These are phyloP conservation scores for Pinus tabuliformis DNA, from an alignment of 75 land plant species.

Conservation along the genomic window DNA sequence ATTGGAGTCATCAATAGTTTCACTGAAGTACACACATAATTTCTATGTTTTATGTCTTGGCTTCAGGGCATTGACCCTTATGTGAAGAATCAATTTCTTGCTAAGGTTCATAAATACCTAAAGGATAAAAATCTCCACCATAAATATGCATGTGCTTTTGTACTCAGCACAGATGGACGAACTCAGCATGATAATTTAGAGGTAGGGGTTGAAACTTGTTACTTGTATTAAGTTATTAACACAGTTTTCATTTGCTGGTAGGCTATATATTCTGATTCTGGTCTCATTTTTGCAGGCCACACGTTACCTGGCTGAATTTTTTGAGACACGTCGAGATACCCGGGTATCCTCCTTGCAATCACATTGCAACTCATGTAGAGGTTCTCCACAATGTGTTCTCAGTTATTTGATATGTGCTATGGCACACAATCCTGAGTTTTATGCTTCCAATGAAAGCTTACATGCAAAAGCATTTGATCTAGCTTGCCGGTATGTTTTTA, in stretches of 20 bases:
- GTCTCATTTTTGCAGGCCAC: conserved; percentile 41
- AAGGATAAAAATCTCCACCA: conserved; percentile 67
- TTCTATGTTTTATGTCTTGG: background rate
- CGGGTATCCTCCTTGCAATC: conserved; percentile 10
- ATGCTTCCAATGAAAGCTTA: conserved; percentile 45
- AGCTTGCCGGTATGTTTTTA: conserved; percentile 48
- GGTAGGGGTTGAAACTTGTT: conserved; percentile 25
- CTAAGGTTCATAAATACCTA: conserved; percentile 72
- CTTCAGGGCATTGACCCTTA: conserved; percentile 49
- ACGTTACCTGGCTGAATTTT: conserved; percentile 54
- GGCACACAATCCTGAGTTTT: conserved; percentile 74
- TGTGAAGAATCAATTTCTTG: conserved; percentile 61
- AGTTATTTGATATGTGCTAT: conserved; percentile 73
- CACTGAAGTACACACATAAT: background rate
- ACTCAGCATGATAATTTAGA: conserved; percentile 48
- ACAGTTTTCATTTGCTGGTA: background rate
- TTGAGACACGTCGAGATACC: conserved; percentile 60
- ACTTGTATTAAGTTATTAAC: background rate
- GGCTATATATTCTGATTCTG: background rate
- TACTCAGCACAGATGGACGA: conserved; percentile 31
- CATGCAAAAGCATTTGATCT: conserved; percentile 55
- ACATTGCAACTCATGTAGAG: conserved; percentile 10
- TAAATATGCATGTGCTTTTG: conserved; percentile 88
- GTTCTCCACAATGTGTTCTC: conserved; percentile 70
- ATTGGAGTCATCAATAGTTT: background rate